A percentile compares a stretch with the other conserved stretches of the same genome.
These are phyloP conservation scores for Solanum chacoense DNA, from an alignment of 305 asterid species.

Conservation along the genomic window DNA sequence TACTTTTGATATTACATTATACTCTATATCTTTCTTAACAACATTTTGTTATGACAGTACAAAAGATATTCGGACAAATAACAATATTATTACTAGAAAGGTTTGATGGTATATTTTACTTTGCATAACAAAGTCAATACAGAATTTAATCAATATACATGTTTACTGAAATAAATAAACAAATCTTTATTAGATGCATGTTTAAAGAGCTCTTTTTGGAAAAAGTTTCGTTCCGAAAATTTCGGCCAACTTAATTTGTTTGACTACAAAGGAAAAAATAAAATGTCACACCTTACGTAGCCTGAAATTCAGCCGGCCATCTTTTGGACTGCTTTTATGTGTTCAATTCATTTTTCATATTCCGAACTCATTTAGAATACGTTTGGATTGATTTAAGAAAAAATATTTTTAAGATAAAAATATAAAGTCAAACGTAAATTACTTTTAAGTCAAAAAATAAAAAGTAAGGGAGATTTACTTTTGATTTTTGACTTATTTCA, in stretches of 20 bases:
- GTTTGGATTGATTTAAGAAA: no score
- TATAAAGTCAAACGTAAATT: no score
- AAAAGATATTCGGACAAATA: background rate
- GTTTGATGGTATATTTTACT: no score
- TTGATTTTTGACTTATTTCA: no score
- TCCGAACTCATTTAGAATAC: background rate
- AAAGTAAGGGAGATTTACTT: no score
- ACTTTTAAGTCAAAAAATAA: no score
- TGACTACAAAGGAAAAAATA: background rate
- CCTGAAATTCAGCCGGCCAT: background rate
- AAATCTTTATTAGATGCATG: background rate
- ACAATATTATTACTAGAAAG: no score
- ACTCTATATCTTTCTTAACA: background rate
- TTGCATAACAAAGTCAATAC: background rate
- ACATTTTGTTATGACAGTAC: background rate
- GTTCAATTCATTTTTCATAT: background rate
- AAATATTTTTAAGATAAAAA: fast-evolving
- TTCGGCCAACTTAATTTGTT: background rate
- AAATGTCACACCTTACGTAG: background rate
- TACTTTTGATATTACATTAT: background rate
- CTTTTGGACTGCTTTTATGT: background rate
- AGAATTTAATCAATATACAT: background rate
- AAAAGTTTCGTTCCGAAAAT: background rate
- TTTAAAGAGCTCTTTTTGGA: background rate
- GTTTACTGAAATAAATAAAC: background rate